Base-by-base conservation (phyloP, 2,329 filamentous ascomycete genomes). In the Aureobasidium pullulans region DNA sequence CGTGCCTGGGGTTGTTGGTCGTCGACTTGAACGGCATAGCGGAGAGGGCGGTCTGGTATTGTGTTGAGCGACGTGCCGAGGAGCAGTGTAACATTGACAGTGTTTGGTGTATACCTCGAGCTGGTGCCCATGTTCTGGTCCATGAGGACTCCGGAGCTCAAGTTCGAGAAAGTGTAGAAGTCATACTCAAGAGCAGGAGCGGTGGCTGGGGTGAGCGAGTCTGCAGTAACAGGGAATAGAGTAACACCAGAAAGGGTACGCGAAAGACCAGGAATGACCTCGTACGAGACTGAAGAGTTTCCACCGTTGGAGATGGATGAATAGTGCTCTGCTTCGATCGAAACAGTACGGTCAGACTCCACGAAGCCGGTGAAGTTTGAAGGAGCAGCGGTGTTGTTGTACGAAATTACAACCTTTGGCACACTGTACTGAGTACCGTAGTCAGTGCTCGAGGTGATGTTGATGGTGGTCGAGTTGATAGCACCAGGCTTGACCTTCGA, bases 121-220 rank as follows among this genome's bases (percentile, higher is more conserved):
- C 43, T 75, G n/a, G 73, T 73, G 2, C 76, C 68, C 23, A 69
- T 69, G 60, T 77, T 76, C 42, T 48, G 46, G 13, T 59, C 47
- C 39, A 60, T 36, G 9, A 52, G 10, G 48, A 59, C 43, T 40
- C 58, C 75, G 15, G 73, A 73, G 5, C 76, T 68, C 19, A 69
- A 68, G 60, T 77, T 76, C 44, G 79, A 81, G 72, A 85, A 87
- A 11, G 84, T 75, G 69, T 84, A 87, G 60, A 87, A 66, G 56
- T 81, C 75, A 67, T 86, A 88, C 63, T 83, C 79, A 8, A 87
- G 75, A 4, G 77, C 78, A 0, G 84, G 83, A 0, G 76, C 80
- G 10, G 76, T 75, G 3, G 73, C 73, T 0, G 79, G 67, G 2
- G 75, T 71, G 36, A 83, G 76, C 15, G 81, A 80, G 42, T 77